Conservation (phyloP, 495 filamentous ascomycete genomes). For the Chaetomium fimeti region DNA sequence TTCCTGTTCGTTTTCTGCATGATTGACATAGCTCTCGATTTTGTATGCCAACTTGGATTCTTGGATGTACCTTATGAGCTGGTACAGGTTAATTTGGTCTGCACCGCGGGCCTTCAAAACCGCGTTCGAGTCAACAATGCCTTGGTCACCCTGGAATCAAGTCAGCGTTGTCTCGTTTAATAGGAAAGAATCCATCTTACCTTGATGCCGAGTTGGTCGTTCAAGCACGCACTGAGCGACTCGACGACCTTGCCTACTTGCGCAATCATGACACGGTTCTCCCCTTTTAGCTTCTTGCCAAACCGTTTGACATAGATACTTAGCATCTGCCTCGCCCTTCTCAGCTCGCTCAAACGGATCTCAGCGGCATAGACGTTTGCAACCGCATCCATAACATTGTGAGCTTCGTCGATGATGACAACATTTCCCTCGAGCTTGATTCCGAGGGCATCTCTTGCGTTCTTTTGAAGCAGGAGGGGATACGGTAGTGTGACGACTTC, state of each 20-base stretch:
- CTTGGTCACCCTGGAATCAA: constrained; percentile 45
- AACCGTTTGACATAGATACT: constrained; percentile 83
- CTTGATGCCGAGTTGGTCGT: constrained; percentile 44
- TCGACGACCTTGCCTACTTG: constrained; percentile 79
- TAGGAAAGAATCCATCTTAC: constrained; percentile 30
- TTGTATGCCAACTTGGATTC: constrained; percentile 94
- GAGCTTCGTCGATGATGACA: constrained; percentile 93
- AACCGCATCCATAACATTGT: constrained; percentile 96
- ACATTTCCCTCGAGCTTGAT: constrained; percentile 84
- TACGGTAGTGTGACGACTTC: constrained; percentile 97
- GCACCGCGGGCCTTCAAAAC: constrained; percentile 82
- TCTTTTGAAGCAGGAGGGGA: constrained; percentile 83
- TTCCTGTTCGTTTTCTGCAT: constrained; percentile 51
- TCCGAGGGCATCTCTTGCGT: constrained; percentile 81
- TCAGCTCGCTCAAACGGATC: constrained; percentile 69
- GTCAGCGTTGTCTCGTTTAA: neutral
- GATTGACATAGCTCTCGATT: constrained; percentile 78
- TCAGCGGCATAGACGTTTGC: constrained; percentile 80
- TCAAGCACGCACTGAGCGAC: constrained; percentile 67
- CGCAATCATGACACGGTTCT: constrained; percentile 88
- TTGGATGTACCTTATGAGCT: constrained; percentile 80
- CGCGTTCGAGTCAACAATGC: constrained; percentile 60
- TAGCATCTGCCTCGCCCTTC: constrained; percentile 68
- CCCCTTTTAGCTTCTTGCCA: constrained; percentile 76
- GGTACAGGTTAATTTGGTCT: constrained; percentile 92